Evolutionary conservation across 2,329 filamentous ascomycete genomes (phyloP).

Genomic region (Cytospora piceae): DNA sequence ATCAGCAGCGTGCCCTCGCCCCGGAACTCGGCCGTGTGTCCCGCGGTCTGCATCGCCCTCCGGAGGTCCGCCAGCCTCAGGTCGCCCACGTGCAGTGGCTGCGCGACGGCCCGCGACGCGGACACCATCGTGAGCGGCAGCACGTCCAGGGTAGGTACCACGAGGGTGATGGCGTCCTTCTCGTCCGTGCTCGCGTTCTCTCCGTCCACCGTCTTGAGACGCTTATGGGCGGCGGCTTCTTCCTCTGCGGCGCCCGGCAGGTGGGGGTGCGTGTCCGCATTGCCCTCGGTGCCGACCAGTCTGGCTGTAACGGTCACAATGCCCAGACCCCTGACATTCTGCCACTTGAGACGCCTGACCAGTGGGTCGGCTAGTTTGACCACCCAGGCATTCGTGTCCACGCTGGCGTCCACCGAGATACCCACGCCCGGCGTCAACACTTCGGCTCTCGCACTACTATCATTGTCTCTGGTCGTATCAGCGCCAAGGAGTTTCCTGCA

Average conservation of each 20-base stretch:
- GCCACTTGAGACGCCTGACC: conserved; percentile 89
- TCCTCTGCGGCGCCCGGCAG: conserved; percentile 46
- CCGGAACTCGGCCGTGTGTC: conserved; percentile 88
- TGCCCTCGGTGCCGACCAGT: conserved; percentile 47
- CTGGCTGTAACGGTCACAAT: conserved; percentile 91
- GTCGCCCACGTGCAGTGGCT: conserved; percentile 93
- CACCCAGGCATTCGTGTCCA: conserved; percentile 97
- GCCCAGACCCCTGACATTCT: conserved; percentile 85
- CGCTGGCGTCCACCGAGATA: conserved; percentile 79
- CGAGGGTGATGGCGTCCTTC: conserved; percentile 32
- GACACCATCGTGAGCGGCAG: conserved; percentile 66
- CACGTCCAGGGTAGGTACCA: conserved; percentile 57
- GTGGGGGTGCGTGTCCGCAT: conserved; percentile 43
- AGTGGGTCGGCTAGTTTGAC: conserved; percentile 86
- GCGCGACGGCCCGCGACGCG: conserved; percentile 74
- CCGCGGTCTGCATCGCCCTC: conserved; percentile 77
- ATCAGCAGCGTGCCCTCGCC: conserved; percentile 92
- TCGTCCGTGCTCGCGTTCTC: conserved; percentile 34
- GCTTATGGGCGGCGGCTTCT: conserved; percentile 52
- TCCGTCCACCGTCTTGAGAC: conserved; percentile 46
- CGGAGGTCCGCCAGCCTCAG: conserved; percentile 85
- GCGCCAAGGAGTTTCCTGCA: conserved; percentile 69
- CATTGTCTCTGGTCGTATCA: conserved; percentile 44
- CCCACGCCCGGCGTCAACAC: conserved; percentile 85
- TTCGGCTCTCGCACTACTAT: conserved; percentile 54